Base-by-base conservation (phyloP, 768 basidiomycete genomes). In the Asterophora parasitica region DNA sequence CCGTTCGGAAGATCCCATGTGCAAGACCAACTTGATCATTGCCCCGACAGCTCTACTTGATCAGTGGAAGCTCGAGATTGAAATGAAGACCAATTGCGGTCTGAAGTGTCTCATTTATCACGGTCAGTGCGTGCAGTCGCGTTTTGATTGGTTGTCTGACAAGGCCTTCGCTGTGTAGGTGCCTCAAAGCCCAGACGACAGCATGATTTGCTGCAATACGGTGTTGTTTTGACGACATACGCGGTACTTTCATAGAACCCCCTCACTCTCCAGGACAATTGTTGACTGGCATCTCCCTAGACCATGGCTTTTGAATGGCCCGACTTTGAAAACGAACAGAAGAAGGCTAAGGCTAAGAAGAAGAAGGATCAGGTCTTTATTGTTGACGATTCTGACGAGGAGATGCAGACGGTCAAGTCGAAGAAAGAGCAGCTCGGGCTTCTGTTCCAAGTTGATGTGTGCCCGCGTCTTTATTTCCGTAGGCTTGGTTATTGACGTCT, bases 11-110 rank as follows among this genome's bases (percentile, higher is more conserved):
- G 73, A 85, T 51, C 71, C 72, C 0, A 61, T 59, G 16, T 69
- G 75, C 62, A 85, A 83, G 63, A 78, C 80, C 0, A 88, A 78
- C 17, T 71, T 91, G 0, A 79, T 91, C 47, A 60, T 89, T 19
- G 81, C 83, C 1, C 83, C 82, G 6, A 62, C 81, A 12, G 81
- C 84, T 1, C 65, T 89, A 7, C 69, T 88, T 9, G 73, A 79
- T 41, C 88, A 89, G 50, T 83, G 82, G 82, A 74, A 76, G 57
- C 57, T 68, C 27, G 82, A 83, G 62, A 76, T 79, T 26, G 78
- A 83, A 58, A 68, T 72, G 38, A 79, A 79, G 66, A 78, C 79
- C 1, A 74, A 73, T 49, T 65, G 66, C 33, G 66, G 63, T 7
- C 56, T 82, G 26, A 70, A 67, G 26, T 77, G 79, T 44, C 60